Evolutionary conservation across 2,329 filamentous ascomycete species (phyloP).

Genomic region (Trichophyton mentagrophytes): DNA sequence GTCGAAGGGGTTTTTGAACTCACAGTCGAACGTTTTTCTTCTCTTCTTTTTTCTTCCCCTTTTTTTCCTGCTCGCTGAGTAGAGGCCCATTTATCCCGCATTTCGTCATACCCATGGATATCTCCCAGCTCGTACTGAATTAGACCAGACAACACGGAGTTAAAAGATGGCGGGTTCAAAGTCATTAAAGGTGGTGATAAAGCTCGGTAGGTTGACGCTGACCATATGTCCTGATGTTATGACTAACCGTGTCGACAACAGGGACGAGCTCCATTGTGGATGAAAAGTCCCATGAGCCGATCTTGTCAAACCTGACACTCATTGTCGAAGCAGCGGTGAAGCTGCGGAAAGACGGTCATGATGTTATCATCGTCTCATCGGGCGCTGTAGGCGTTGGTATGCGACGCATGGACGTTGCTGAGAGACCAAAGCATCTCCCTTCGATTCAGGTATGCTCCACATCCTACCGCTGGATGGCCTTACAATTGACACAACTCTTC

Average conservation of each 20-base stretch:
- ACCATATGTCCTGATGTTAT: background rate
- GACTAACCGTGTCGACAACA: conserved; percentile 29
- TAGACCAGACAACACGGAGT: conserved; percentile 17
- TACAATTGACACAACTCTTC: background rate
- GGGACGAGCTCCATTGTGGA: conserved; percentile 98
- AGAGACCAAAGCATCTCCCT: conserved; percentile 78
- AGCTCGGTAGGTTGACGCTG: conserved; percentile 52
- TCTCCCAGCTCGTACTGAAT: background rate
- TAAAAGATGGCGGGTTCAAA: conserved; percentile 49
- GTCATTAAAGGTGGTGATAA: conserved; percentile 68
- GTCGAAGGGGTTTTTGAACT: background rate
- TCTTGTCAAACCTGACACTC: conserved; percentile 76
- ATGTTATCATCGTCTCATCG: conserved; percentile 91
- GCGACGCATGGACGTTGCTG: conserved; percentile 74
- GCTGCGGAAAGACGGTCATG: conserved; percentile 79
- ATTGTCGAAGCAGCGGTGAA: conserved; percentile 91
- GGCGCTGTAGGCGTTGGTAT: conserved; percentile 92
- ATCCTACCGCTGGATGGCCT: background rate
- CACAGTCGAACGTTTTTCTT: background rate
- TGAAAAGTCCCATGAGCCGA: conserved; percentile 84
- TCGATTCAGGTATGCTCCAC: conserved; percentile 56
- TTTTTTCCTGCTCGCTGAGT: background rate
- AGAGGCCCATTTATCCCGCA: background rate
- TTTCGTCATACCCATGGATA: conserved; percentile 4
- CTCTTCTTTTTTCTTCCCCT: background rate